Percentiles rank a stretch among this genome's conserved stretches.
These are phyloP conservation scores for Fragaria ananassa DNA, from an alignment of 306 rosid genomes.

Conservation along the genomic window DNA sequence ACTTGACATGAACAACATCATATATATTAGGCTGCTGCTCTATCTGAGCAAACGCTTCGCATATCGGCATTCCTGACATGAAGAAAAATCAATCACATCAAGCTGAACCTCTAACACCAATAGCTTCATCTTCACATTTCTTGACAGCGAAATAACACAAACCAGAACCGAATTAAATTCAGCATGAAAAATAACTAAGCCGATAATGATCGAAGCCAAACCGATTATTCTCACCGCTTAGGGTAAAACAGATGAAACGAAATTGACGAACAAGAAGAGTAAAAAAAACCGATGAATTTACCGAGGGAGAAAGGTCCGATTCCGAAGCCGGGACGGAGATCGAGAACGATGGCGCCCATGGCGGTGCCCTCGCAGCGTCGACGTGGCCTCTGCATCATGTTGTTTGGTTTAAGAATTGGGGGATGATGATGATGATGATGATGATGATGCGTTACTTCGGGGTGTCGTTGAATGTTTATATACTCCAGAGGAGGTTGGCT, in stretches of 20 bases:
- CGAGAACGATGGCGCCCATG: slow-evolving; percentile 98
- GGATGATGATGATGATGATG: slow-evolving; percentile 9
- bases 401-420: slow-evolving; percentile 13
- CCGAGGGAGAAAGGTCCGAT: slow-evolving; percentile 91
- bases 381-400: slow-evolving; percentile 72
- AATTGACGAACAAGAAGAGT: background rate
- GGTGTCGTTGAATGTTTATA: slow-evolving; percentile 26
- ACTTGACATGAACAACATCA: slow-evolving; percentile 97
- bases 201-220: background rate
- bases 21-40: slow-evolving; percentile 85
- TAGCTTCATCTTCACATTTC: background rate
- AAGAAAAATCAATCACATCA: background rate
- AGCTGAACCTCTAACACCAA: background rate
- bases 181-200: background rate
- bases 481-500: background rate
- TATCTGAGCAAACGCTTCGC: slow-evolving; percentile 94
- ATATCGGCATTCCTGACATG: slow-evolving; percentile 85
- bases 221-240: background rate
- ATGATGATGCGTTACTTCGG: slow-evolving; percentile 33
- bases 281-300: slow-evolving; percentile 14
- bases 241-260: background rate
- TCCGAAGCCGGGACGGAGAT: slow-evolving; percentile 87
- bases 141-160: background rate
- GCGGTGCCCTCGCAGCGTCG: slow-evolving; percentile 99
- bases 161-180: background rate